phyloP scores from a whole-genome alignment of 768 basidiomycete genomes.

The Serendipita sp. region DNA sequence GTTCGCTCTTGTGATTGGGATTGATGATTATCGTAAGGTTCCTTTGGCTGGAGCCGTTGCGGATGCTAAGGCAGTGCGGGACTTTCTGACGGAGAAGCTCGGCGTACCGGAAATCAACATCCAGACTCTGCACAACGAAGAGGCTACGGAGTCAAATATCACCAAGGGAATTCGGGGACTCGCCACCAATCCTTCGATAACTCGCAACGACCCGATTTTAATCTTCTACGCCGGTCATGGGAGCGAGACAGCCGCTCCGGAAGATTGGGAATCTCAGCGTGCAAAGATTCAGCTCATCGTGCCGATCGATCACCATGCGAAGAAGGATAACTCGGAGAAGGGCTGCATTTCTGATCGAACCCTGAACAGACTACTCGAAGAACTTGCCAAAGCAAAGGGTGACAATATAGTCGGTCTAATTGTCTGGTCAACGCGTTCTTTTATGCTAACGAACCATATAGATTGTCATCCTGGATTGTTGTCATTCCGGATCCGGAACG shows the following conservation, averaged over 20 bases:
- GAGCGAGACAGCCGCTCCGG: constrained; percentile 20
- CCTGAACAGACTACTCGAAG: constrained; percentile 40
- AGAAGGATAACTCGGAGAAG: constrained; percentile 8
- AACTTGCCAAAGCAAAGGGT: constrained; percentile 41
- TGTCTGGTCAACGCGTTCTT: not conserved
- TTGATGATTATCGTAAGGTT: too few relatives aligned
- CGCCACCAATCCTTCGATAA: constrained; percentile 13
- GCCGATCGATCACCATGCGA: constrained; percentile 18
- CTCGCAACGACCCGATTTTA: constrained; percentile 20
- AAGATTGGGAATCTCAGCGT: constrained; percentile 17
- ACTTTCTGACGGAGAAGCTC: too few relatives aligned
- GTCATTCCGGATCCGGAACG: constrained; percentile 32
- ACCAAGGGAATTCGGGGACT: constrained; percentile 17
- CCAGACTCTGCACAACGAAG: constrained; percentile 21
- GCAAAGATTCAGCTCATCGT: constrained; percentile 22
- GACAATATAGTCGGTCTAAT: constrained; percentile 37
- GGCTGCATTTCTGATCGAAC: constrained; percentile 46
- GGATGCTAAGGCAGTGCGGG: too few relatives aligned
- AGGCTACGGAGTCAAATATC: constrained; percentile 24
- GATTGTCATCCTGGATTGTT: constrained; percentile 51
- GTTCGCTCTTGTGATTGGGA: too few relatives aligned
- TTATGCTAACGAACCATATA: constrained; percentile 9
- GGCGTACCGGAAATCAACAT: constrained; percentile 16
- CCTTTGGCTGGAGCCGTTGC: too few relatives aligned
- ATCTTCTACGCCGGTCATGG: constrained; percentile 34